These are phyloP conservation scores for Prunus mume DNA, from an alignment of 306 rosid genomes.

Conservation along the genomic window DNA sequence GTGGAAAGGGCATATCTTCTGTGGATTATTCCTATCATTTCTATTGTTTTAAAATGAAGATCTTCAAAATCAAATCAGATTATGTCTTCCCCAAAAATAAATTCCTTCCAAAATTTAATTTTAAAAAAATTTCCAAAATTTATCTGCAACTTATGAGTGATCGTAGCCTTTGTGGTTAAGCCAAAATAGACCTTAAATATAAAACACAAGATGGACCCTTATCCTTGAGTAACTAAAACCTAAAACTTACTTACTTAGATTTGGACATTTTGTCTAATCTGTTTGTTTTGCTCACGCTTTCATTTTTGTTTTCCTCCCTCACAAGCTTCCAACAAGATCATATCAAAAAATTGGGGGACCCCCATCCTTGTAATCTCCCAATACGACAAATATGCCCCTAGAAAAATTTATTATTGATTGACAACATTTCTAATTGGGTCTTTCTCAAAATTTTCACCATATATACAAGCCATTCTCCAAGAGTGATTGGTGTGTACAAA, in stretches of 20 bases:
- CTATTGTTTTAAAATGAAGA: no score
- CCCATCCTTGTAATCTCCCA: neutral
- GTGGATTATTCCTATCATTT: neutral
- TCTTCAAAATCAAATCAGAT: no score
- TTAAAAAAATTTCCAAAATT: no score
- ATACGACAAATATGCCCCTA: neutral
- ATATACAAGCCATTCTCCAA: neutral
- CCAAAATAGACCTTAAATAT: no score
- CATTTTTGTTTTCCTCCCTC: neutral
- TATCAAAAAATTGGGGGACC: neutral
- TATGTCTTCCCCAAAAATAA: no score
- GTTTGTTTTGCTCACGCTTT: neutral
- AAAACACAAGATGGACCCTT: no score
- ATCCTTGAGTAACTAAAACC: neutral
- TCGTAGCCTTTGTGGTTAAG: no score
- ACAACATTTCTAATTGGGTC: neutral
- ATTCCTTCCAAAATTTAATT: no score
- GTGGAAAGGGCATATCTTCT: neutral
- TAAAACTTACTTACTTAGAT: neutral
- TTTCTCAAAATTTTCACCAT: neutral
- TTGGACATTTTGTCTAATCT: neutral
- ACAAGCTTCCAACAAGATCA: neutral
- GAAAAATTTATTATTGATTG: no score
- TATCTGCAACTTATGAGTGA: no score
- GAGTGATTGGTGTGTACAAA: neutral